Conservation (phyloP, 371 early-diverging fungal species). For the Synchytrium microbalum region DNA sequence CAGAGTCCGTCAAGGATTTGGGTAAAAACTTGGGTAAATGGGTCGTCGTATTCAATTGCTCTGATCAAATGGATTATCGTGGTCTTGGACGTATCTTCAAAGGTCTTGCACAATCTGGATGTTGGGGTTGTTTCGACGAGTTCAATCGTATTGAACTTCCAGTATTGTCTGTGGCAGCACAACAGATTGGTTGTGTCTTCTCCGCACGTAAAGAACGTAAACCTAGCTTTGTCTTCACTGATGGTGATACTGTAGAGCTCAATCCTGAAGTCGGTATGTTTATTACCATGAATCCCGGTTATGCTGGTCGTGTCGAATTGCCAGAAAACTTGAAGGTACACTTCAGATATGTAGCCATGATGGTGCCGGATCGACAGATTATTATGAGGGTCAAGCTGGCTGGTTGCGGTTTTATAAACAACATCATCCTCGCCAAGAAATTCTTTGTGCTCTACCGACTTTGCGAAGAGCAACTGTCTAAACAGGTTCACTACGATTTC, state of each 20-base stretch:
- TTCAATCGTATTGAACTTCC: slow-evolving; percentile 60
- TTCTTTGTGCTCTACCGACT: slow-evolving; percentile 54
- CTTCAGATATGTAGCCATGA: slow-evolving; percentile 61
- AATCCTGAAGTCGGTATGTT: slow-evolving; percentile 61
- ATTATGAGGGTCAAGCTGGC: slow-evolving; percentile 58
- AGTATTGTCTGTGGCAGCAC: slow-evolving; percentile 58
- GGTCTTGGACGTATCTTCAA: slow-evolving; percentile 59
- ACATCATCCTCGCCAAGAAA: slow-evolving; percentile 50
- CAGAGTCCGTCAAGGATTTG: slow-evolving; percentile 58
- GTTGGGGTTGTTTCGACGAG: slow-evolving; percentile 64
- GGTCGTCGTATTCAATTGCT: slow-evolving; percentile 61
- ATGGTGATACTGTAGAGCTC: slow-evolving; percentile 53
- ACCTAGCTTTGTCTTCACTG: slow-evolving; percentile 47
- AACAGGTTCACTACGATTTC: slow-evolving; percentile 63
- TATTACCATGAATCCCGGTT: slow-evolving; percentile 64
- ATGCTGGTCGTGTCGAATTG: slow-evolving; percentile 53
- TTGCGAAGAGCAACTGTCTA: slow-evolving; percentile 53
- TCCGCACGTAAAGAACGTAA: slow-evolving; percentile 51
- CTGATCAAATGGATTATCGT: slow-evolving; percentile 57
- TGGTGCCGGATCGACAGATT: slow-evolving; percentile 59
- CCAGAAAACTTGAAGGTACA: slow-evolving; percentile 58
- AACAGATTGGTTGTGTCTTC: slow-evolving; percentile 54
- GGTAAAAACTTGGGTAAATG: slow-evolving; percentile 57
- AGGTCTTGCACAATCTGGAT: slow-evolving; percentile 52
- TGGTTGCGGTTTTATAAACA: slow-evolving; percentile 54